A percentile compares a stretch with the other conserved stretches of the same genome.
Evolutionary conservation across 2,329 filamentous ascomycete genomes (phyloP).

Genomic region (Catunica adiposa): DNA sequence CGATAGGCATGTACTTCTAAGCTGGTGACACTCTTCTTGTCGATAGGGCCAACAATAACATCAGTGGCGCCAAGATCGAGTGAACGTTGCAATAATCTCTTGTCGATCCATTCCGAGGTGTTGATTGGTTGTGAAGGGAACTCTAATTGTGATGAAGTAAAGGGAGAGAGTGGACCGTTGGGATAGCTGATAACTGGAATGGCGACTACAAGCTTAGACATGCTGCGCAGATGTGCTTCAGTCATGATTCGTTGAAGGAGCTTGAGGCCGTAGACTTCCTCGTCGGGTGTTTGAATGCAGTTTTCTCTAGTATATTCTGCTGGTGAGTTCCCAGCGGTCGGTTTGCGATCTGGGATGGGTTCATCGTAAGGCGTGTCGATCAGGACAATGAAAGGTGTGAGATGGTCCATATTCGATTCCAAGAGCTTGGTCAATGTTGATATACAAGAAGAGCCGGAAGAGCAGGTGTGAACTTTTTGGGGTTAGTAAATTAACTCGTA

Average conservation of each 20-base stretch:
- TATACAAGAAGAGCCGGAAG: slow-evolving; percentile 36
- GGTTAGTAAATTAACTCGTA: slow-evolving; percentile 1
- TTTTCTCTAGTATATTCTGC: slow-evolving; percentile 20
- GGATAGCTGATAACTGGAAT: slow-evolving; percentile 35
- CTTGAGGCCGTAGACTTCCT: slow-evolving; percentile 38
- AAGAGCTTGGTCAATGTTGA: slow-evolving; percentile 36
- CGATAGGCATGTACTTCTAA: slow-evolving; percentile 73
- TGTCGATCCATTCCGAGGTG: slow-evolving; percentile 26
- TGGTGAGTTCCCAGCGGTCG: slow-evolving; percentile 18
- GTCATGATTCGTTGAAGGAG: slow-evolving; percentile 41
- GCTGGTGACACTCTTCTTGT: slow-evolving; percentile 54
- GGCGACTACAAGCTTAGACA: slow-evolving; percentile 40
- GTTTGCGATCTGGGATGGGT: slow-evolving; percentile 28
- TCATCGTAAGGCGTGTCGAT: slow-evolving; percentile 40
- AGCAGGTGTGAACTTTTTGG: slow-evolving; percentile 35
- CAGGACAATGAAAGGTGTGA: slow-evolving; percentile 40
- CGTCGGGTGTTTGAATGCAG: slow-evolving; percentile 26
- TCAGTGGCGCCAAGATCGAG: slow-evolving; percentile 77
- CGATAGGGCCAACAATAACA: slow-evolving; percentile 66
- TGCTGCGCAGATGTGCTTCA: slow-evolving; percentile 38
- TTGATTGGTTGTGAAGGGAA: slow-evolving; percentile 16
- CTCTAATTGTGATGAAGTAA: slow-evolving; percentile 19
- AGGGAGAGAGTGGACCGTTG: slow-evolving; percentile 18
- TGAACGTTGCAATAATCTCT: slow-evolving; percentile 45
- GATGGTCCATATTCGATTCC: slow-evolving; percentile 33